A percentile compares a stretch with the other conserved stretches of the same genome.
Evolutionary conservation across 306 rosid genomes (phyloP).

Genomic region (peach (Prunus persica)): DNA sequence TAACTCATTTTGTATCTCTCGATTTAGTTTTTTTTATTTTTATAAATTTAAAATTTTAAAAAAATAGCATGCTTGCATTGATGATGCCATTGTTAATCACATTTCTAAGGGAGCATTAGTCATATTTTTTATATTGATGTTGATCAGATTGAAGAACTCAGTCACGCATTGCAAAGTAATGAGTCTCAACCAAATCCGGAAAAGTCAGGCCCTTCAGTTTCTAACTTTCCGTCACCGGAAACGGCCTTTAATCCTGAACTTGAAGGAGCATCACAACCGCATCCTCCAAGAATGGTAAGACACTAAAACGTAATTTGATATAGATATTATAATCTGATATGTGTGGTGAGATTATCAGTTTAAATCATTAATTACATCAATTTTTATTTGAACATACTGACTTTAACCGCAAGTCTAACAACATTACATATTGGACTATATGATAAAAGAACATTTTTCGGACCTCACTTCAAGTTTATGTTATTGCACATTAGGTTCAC

Average conservation of each 20-base stretch:
- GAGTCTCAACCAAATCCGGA: neutral
- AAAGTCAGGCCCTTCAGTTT: neutral
- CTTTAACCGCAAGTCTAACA: neutral
- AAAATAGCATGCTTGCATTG: neutral
- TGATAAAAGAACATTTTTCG: neutral
- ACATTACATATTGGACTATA: neutral
- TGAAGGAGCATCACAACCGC: neutral
- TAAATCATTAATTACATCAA: neutral
- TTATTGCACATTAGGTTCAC: neutral
- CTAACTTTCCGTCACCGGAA: neutral
- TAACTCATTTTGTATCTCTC: neutral
- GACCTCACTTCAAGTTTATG: neutral
- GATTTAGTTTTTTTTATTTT: neutral
- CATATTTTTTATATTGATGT: neutral
- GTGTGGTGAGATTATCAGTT: neutral
- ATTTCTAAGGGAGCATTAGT: neutral
- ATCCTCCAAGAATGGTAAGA: conserved; percentile 13
- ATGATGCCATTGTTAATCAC: neutral
- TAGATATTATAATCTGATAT: neutral
- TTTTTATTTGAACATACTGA: neutral
- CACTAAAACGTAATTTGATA: neutral
- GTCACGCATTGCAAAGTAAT: neutral
- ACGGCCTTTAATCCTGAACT: neutral
- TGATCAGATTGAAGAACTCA: neutral
- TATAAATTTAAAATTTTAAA: too few species aligned